Evolutionary conservation across 163 green algal genomes (phyloP).

Genomic region (Trebouxiophyceae sp.): DNA sequence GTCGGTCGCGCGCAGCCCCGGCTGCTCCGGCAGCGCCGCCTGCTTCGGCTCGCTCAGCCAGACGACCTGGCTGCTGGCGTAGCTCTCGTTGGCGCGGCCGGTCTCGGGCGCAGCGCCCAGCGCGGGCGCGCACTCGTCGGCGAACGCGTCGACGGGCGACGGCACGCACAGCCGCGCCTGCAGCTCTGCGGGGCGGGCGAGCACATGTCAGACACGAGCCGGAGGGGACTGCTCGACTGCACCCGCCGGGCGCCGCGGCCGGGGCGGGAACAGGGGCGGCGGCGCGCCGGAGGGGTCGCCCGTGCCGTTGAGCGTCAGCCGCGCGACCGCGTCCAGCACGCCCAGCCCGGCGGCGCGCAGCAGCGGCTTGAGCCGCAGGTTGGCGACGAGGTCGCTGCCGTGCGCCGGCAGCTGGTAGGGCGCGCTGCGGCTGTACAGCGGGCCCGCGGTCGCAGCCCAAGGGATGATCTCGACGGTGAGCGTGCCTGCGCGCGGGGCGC

Average conservation of each 20-base stretch:
- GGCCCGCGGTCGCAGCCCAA: constrained; percentile 2
- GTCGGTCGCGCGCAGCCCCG: neutral
- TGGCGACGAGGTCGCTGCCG: constrained; percentile 1
- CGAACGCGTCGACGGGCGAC: too few relatives aligned
- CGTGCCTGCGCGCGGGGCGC: constrained; percentile 7
- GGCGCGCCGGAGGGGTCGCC: neutral
- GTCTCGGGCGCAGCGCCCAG: too few relatives aligned
- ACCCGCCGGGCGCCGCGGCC: too few relatives aligned
- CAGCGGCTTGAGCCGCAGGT: neutral
- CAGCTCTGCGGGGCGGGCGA: too few relatives aligned
- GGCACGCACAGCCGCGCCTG: too few relatives aligned
- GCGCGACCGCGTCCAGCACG: neutral
- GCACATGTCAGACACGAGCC: too few relatives aligned
- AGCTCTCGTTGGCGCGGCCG: neutral
- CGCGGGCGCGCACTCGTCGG: too few relatives aligned
- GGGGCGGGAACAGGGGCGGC: neutral
- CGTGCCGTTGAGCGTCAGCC: neutral
- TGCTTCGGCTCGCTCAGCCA: neutral
- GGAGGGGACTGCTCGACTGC: too few relatives aligned
- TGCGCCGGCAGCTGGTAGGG: neutral
- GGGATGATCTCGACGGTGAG: constrained; percentile 9
- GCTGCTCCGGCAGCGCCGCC: neutral
- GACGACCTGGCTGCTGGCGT: neutral
- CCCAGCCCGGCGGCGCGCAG: neutral
- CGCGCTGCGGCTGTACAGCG: neutral